Evolutionary conservation across 345 rosid species (phyloP).

Genomic region (Lepidium didymum): DNA sequence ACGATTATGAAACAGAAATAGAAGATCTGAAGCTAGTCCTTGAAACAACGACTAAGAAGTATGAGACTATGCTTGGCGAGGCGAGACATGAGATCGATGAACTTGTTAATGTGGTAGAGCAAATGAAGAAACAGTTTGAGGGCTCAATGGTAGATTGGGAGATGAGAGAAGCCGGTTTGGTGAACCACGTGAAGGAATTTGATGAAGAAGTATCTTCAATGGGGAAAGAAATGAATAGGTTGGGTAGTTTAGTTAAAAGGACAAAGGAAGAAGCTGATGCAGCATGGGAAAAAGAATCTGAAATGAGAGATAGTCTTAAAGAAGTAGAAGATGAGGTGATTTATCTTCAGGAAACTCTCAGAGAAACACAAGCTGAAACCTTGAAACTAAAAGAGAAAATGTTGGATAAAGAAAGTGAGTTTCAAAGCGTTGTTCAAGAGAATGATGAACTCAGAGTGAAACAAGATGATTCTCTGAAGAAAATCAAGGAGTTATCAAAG

Average conservation of each 20-base stretch:
- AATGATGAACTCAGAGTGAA: conserved; percentile 58
- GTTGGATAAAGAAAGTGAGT: conserved; percentile 70
- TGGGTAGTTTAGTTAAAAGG: conserved; percentile 51
- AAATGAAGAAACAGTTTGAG: conserved; percentile 47
- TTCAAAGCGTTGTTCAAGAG: conserved; percentile 61
- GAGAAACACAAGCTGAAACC: conserved; percentile 50
- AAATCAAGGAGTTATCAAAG: conserved; percentile 64
- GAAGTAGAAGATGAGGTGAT: conserved; percentile 81
- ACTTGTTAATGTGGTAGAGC: conserved; percentile 38
- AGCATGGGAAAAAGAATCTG: conserved; percentile 59
- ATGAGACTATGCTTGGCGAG: conserved; percentile 63
- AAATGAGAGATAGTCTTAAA: conserved; percentile 61
- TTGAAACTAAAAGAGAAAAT: conserved; percentile 58
- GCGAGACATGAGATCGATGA: conserved; percentile 60
- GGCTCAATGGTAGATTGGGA: conserved; percentile 71
- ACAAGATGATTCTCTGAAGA: conserved; percentile 45
- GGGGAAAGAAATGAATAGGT: conserved; percentile 63
- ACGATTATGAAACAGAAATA: conserved; percentile 58
- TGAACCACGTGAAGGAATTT: conserved; percentile 46
- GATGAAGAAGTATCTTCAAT: conserved; percentile 61
- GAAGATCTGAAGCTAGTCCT: conserved; percentile 61
- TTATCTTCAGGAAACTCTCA: conserved; percentile 68
- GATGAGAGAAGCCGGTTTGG: conserved; percentile 57
- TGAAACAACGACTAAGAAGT: conserved; percentile 61
- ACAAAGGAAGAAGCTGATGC: conserved; percentile 70